Evolutionary conservation across 2,329 filamentous ascomycete species (phyloP).

Genomic region (Fusarium musae): DNA sequence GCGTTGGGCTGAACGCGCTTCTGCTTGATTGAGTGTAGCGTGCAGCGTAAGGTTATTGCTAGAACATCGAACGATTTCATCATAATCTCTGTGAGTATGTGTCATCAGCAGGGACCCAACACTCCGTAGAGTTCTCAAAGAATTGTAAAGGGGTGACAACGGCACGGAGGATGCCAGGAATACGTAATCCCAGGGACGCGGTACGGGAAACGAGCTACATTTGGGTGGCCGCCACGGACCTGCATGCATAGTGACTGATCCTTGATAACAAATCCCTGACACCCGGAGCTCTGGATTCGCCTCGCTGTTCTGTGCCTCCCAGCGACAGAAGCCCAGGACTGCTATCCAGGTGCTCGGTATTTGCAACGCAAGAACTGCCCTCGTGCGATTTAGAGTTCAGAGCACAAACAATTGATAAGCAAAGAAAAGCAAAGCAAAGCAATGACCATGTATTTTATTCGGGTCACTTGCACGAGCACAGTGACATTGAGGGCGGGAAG

Average conservation of each 20-base stretch:
- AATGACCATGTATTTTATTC: not conserved
- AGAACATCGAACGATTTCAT: not conserved
- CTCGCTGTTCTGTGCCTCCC: not conserved
- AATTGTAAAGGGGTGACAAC: not conserved
- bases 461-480: not conserved
- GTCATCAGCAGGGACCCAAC: not conserved
- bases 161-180: not conserved
- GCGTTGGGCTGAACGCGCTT: not conserved
- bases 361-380: accelerated
- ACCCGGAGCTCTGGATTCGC: not conserved
- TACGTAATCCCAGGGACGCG: not conserved
- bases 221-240: not conserved
- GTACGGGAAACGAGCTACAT: not conserved
- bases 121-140: not conserved
- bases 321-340: not conserved
- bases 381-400: not conserved
- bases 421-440: not conserved
- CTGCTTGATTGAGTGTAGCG: not conserved
- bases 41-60: not conserved
- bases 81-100: not conserved
- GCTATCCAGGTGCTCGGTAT: not conserved
- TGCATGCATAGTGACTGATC: not conserved
- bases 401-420: not conserved
- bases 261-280: not conserved
- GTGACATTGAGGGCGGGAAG: not conserved